Base-by-base conservation (phyloP, 2,329 filamentous ascomycete genomes). In the Xylaria sp. region DNA sequence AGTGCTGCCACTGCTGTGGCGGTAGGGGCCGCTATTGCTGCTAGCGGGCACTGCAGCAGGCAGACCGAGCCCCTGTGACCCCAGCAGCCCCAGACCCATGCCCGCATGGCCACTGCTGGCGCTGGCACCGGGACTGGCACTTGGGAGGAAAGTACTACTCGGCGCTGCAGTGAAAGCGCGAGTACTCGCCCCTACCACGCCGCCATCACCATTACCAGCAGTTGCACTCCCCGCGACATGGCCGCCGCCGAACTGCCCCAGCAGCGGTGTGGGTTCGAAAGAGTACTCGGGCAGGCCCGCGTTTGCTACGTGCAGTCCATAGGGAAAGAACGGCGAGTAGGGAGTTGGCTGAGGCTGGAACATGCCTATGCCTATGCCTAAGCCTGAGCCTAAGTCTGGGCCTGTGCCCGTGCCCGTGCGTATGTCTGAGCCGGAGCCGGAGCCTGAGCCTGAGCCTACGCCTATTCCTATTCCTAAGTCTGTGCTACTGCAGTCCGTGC, bases 331-430 rank as follows among this genome's bases (percentile, higher is more conserved):
- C 73, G 82, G 79, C 73, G 81, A 78, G 72, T 83, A 86, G 65
- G 85, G 82, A 63, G 84, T 84, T 64, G 84, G 81, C 74, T 87
- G 84, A 76, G 86, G 83, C 78, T 87, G 84, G 81, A 86, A 88
- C 86, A 88, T 88, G 67, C 68, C 69, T 63, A 44, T 52, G 67
- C 68, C 69, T 63, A 37, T 52, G 55, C 63, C 55, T 52, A 28
- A 58, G 32, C 34, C 66, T 37, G 55, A 41, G 50, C 28, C 63
- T 25, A 55, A 41, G 50, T 28, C 63, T 25, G 54, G 20, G 23
- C 18, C 41, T 18, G 23, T 52, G 37, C 32, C 57, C 3, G 48
- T 55, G 25, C 23, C 66, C 34, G 59, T 25, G 48, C 23, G 28
- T 46, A 23, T 56, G 51, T 46, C 54, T 9, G 87, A 88, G 63